phyloP scores from a whole-genome alignment of 768 basidiomycete species.

The Russula sp. region DNA sequence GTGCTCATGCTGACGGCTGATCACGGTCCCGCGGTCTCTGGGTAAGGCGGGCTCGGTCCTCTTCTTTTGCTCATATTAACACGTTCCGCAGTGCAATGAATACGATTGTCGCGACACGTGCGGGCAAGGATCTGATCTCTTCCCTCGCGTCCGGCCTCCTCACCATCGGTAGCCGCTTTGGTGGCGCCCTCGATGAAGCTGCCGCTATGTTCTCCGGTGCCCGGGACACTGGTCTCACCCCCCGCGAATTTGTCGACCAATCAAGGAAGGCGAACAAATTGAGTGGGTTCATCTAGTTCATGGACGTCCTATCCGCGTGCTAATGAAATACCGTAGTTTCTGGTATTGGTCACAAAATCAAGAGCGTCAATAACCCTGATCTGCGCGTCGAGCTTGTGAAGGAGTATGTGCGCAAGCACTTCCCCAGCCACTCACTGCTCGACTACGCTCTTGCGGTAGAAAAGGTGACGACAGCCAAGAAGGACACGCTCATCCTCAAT shows the following conservation, averaged over 20 bases:
- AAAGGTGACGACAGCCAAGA: constrained; percentile 96
- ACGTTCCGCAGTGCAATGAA: constrained; percentile 73
- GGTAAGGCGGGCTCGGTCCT: constrained; percentile 25
- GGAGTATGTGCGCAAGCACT: constrained; percentile 92
- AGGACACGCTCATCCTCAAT: constrained; percentile 95
- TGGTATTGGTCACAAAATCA: constrained; percentile 99
- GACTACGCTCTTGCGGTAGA: constrained; percentile 96
- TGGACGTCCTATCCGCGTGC: background rate
- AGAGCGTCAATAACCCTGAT: constrained; percentile 95
- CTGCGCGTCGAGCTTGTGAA: constrained; percentile 89
- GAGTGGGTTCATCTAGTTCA: constrained; percentile 43
- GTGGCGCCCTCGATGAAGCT: constrained; percentile 97
- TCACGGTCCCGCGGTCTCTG: constrained; percentile 96
- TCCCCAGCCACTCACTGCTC: constrained; percentile 88
- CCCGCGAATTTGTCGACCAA: constrained; percentile 96
- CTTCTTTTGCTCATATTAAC: constrained; percentile 4
- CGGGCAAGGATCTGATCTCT: constrained; percentile 98
- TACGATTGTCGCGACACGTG: constrained; percentile 97
- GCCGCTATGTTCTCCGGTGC: constrained; percentile 93
- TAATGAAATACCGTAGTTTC: constrained; percentile 47
- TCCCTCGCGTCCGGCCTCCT: constrained; percentile 93
- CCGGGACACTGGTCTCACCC: constrained; percentile 84
- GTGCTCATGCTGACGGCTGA: constrained; percentile 98
- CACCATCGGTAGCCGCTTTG: constrained; percentile 97
- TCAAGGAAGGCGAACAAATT: constrained; percentile 91